phyloP scores from a whole-genome alignment of 371 early-diverging fungal species.

The Vairimorpha necatrix region DNA sequence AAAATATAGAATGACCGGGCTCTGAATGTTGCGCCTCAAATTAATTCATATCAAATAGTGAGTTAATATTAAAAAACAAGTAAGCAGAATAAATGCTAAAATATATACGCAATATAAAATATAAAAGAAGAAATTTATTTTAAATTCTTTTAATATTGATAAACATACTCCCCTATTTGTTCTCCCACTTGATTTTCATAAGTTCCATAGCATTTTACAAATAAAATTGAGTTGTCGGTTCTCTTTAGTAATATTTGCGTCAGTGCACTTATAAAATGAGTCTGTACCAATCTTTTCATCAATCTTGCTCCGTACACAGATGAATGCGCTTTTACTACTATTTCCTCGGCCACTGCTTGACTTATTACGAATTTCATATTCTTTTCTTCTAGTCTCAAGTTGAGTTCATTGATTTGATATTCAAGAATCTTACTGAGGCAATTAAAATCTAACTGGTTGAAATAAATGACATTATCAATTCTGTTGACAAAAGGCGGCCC shows the following conservation, averaged over 20 bases:
- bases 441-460: conserved; percentile 69
- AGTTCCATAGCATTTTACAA: conserved; percentile 15
- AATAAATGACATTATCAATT: conserved; percentile 74
- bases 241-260: conserved; percentile 66
- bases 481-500: conserved; percentile 77
- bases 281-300: conserved; percentile 70
- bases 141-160: conserved; percentile 15
- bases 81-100: background rate
- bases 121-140: too few species aligned
- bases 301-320: conserved; percentile 75
- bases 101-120: too few species aligned
- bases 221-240: background rate
- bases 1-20: too few species aligned
- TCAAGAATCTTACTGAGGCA: conserved; percentile 68
- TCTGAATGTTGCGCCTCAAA: too few species aligned
- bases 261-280: conserved; percentile 70
- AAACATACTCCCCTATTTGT: conserved; percentile 31
- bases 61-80: background rate
- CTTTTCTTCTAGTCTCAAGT: conserved; percentile 68
- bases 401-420: conserved; percentile 69
- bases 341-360: conserved; percentile 66
- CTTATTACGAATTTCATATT: conserved; percentile 68
- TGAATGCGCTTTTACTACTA: conserved; percentile 69
- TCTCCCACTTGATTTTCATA: conserved; percentile 26
- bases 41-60: background rate